Evolutionary conservation across 2,329 filamentous ascomycete species (phyloP).

Genomic region (Calonectria pauciramosa): DNA sequence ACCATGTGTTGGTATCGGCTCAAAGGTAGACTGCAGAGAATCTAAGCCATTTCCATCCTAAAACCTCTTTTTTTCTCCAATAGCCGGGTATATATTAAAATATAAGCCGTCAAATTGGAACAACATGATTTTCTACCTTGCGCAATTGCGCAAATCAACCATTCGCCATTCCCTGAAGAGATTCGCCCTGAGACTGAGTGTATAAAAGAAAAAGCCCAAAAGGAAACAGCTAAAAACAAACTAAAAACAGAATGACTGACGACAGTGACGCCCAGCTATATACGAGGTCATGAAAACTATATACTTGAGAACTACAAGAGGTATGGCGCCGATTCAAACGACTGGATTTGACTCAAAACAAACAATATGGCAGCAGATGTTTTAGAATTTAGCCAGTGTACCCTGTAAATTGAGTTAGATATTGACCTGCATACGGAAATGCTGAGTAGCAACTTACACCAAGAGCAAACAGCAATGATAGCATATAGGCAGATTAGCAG

Average conservation of each 20-base stretch:
- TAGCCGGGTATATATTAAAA: conserved; percentile 8
- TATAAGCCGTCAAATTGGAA: background rate
- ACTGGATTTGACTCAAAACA: background rate
- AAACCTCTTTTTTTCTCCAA: background rate
- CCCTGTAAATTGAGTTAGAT: conserved; percentile 24
- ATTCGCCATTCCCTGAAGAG: background rate
- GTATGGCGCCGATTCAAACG: background rate
- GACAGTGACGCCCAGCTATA: background rate
- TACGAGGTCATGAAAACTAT: background rate
- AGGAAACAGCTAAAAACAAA: background rate
- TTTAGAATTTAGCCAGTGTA: conserved; percentile 26
- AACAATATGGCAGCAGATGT: too few species aligned
- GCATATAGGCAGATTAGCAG: conserved; percentile 82
- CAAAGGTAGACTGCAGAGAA: background rate
- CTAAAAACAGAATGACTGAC: background rate
- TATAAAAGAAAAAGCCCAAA: background rate
- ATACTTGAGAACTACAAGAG: conserved; percentile 1
- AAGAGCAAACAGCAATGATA: conserved; percentile 81
- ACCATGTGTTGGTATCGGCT: background rate
- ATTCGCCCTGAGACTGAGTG: background rate
- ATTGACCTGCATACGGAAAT: background rate
- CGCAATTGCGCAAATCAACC: conserved; percentile 8
- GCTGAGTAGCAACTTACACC: conserved; percentile 62
- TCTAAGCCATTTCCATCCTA: background rate
- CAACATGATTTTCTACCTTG: background rate